Evolutionary conservation across 768 basidiomycete species (phyloP).

Genomic region (Mrakia frigida): DNA sequence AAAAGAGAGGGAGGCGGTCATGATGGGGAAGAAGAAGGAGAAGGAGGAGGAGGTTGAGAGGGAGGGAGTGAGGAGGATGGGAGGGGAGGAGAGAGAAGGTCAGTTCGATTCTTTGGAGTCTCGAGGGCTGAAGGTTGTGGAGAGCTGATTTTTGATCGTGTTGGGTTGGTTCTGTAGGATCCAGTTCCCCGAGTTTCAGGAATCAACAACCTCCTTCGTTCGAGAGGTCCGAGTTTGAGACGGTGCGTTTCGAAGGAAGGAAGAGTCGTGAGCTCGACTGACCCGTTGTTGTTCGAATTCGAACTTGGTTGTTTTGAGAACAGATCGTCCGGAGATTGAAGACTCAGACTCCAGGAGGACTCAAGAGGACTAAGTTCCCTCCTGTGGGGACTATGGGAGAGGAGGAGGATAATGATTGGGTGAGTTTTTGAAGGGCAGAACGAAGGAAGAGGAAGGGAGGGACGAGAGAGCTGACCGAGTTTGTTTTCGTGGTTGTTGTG

Average conservation of each 20-base stretch:
- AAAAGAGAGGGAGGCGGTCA: too few species aligned
- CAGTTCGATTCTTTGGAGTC: not conserved
- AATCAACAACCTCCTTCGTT: slow-evolving; percentile 24
- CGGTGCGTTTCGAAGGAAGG: slow-evolving; percentile 7
- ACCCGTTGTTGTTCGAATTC: not conserved
- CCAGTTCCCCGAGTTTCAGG: not conserved
- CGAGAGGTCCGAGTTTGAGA: slow-evolving; percentile 31
- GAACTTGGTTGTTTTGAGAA: too few species aligned
- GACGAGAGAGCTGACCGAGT: not conserved
- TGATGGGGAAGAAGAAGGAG: not conserved
- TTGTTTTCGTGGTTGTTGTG: not conserved
- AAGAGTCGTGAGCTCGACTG: not conserved
- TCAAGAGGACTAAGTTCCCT: slow-evolving; percentile 23
- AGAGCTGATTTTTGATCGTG: not conserved
- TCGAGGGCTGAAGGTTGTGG: too few species aligned
- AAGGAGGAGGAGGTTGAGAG: not conserved
- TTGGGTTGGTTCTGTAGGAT: too few species aligned
- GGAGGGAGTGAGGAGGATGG: not conserved
- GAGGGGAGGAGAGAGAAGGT: not conserved
- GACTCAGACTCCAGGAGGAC: slow-evolving; percentile 19
- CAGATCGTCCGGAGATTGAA: slow-evolving; percentile 28
- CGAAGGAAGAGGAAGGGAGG: not conserved
- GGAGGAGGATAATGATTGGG: slow-evolving; percentile 26
- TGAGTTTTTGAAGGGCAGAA: not conserved
- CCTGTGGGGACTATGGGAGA: not conserved